Evolutionary conservation across 495 filamentous ascomycete genomes (phyloP), one percentile per base, ranked within the genome.

Genomic region (Astrocystis sublimbata): DNA sequence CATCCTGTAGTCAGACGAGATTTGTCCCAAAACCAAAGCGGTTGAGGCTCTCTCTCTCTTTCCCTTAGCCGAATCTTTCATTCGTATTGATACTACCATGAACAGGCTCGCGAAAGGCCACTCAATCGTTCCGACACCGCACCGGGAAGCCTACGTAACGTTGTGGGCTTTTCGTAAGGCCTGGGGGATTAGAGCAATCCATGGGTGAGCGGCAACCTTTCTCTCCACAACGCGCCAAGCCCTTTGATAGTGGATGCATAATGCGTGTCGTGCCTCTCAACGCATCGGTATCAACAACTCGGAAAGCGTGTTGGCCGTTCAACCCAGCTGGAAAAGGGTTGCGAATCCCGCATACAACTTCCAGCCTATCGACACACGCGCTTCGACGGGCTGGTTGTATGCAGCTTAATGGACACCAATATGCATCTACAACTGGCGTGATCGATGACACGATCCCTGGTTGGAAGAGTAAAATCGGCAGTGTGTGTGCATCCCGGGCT

Each of bases 231-330:
- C 47, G 40, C 38, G 60, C 60, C 60, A 62, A 62, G 60, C 21
- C 59, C 50, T 5, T n/a, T 46, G 41, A 53, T 56, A 55, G 50
- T 61, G 41, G 51, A 55, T 62, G 59, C 60, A 62, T 56, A 51
- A 55, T 56, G 60, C 60, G 60, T 62, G 50, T 62, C 60, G 50
- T 55, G 31, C 7, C 26, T 36, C 53, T 52, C 26, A 47, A 49
- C 60, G 31, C 42, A 40, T 13, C 36, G 10, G 33, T 43, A 40
- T 56, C 51, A 33, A 55, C 41, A 56, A 28, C n/a, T 19, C 40
- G 54, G 56, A 59, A 35, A 41, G 21, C n/a, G 47, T 46, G 36
- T 53, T 35, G 26, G 28, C 36, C 30, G 17, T 56, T 62, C 50
- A 21, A 49, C 26, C 40, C 51, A 56, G 41, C 36, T 54, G 30